Percentiles rank a stretch among this genome's conserved stretches.
phyloP scores from a whole-genome alignment of 345 rosid species.

The Brassica cretica region DNA sequence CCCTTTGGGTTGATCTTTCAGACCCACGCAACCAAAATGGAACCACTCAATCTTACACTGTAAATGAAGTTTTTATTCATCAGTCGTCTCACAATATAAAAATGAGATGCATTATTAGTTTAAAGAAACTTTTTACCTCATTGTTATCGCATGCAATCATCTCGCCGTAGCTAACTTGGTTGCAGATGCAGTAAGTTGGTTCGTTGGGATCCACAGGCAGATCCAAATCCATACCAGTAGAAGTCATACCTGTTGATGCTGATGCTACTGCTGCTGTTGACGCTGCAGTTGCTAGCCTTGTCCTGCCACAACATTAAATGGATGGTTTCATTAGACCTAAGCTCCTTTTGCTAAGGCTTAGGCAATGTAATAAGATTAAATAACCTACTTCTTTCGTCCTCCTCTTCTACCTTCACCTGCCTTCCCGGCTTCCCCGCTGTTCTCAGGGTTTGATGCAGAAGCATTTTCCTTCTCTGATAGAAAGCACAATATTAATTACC shows the following conservation, averaged over 20 bases:
- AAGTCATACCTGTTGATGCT: conserved; percentile 53
- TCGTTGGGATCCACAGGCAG: conserved; percentile 96
- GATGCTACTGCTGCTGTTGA: conserved; percentile 41
- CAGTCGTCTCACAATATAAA: conserved; percentile 6
- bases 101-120: not conserved
- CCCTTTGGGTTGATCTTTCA: conserved; percentile 87
- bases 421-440: conserved; percentile 62
- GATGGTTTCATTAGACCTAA: conserved; percentile 2
- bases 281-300: conserved; percentile 64
- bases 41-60: conserved; percentile 99
- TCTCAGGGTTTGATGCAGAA: conserved; percentile 51
- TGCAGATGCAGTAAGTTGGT: conserved; percentile 91
- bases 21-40: conserved; percentile 90
- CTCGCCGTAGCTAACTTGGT: conserved; percentile 97
- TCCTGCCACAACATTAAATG: conserved; percentile 47
- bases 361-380: not conserved
- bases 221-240: conserved; percentile 82
- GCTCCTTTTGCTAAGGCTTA: conserved; percentile 8
- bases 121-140: conserved; percentile 41
- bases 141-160: conserved; percentile 97
- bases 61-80: not conserved
- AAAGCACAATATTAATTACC: conserved; percentile 12
- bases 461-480: conserved; percentile 64
- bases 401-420: conserved; percentile 79
- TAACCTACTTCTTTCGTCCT: conserved; percentile 86